Evolutionary conservation across 2,329 filamentous ascomycete species (phyloP).

Genomic region (Pyricularia pennisetigena): DNA sequence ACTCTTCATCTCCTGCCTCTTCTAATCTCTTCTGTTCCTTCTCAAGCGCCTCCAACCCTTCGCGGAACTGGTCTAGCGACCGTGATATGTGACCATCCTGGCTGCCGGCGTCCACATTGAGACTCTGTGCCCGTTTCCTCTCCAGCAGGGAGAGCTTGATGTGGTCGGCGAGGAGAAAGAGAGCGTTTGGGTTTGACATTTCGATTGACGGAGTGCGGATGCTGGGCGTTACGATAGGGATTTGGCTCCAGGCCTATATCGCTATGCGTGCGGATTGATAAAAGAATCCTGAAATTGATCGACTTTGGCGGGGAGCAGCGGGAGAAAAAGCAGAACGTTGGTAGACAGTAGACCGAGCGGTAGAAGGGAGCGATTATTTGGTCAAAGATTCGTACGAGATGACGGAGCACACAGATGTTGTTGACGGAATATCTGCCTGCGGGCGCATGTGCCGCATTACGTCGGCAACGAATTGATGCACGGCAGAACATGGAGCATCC

Average conservation of each 20-base stretch:
- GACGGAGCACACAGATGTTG: background rate
- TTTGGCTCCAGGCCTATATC: background rate
- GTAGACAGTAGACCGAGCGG: background rate
- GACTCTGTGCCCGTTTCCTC: slow-evolving; percentile 72
- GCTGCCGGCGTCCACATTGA: slow-evolving; percentile 61
- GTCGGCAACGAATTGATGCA: background rate
- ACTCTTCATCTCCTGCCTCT: slow-evolving; percentile 55
- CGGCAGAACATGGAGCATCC: background rate
- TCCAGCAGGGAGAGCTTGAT: slow-evolving; percentile 94
- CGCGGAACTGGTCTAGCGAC: slow-evolving; percentile 76
- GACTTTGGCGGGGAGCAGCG: background rate
- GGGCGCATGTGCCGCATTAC: background rate
- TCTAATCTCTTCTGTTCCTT: slow-evolving; percentile 53
- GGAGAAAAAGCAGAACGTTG: background rate
- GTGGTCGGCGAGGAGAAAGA: slow-evolving; percentile 90
- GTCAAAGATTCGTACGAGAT: background rate
- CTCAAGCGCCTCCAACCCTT: slow-evolving; percentile 65
- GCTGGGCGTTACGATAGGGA: background rate
- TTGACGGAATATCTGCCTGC: background rate
- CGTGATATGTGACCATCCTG: slow-evolving; percentile 85
- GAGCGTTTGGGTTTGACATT: slow-evolving; percentile 61
- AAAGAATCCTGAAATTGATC: background rate
- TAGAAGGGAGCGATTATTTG: background rate
- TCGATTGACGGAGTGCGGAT: background rate
- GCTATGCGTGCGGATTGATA: background rate